Evolutionary conservation across 2,329 filamentous ascomycete genomes (phyloP).

Genomic region (Exophiala viscosa): DNA sequence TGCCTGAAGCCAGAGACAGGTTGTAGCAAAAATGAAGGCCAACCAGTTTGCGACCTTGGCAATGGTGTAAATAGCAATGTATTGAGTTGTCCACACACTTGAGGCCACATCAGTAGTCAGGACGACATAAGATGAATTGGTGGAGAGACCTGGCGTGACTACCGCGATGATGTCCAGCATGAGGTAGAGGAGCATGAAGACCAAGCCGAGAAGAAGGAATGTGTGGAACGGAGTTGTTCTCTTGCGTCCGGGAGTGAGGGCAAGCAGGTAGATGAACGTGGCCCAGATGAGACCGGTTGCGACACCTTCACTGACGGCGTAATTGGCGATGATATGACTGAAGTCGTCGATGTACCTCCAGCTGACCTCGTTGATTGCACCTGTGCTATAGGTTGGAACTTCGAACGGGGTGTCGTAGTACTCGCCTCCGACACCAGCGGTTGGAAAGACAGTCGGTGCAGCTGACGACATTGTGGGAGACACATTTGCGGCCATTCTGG

Average conservation of each 20-base stretch:
- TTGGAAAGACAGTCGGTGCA: conserved; percentile 13
- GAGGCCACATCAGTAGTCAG: conserved; percentile 14
- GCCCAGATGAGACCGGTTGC: conserved; percentile 18
- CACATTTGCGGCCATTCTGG: conserved; percentile 1
- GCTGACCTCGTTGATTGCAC: conserved; percentile 6
- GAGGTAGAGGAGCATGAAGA: conserved; percentile 17
- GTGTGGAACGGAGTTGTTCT: conserved; percentile 21
- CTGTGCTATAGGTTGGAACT: conserved; percentile 16
- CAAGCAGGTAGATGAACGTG: conserved; percentile 23
- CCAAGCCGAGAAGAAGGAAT: conserved; percentile 16
- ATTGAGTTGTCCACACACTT: conserved; percentile 16
- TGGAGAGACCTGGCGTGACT: conserved; percentile 14
- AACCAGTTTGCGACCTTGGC: conserved; percentile 11
- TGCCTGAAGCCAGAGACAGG: conserved; percentile 23
- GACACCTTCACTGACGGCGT: conserved; percentile 12
- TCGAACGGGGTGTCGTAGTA: conserved; percentile 17
- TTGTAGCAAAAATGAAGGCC: conserved; percentile 16
- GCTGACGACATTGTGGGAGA: conserved; percentile 1
- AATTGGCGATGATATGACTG: conserved; percentile 9
- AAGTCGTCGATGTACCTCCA: conserved; percentile 22
- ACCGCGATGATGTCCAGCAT: conserved; percentile 18
- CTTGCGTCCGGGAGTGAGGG: conserved; percentile 20
- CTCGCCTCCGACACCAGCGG: conserved; percentile 19
- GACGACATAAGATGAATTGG: conserved; percentile 15
- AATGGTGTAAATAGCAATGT: conserved; percentile 8